These are phyloP conservation scores for Trametes maxima DNA, from an alignment of 768 basidiomycete species.

Conservation along the genomic window DNA sequence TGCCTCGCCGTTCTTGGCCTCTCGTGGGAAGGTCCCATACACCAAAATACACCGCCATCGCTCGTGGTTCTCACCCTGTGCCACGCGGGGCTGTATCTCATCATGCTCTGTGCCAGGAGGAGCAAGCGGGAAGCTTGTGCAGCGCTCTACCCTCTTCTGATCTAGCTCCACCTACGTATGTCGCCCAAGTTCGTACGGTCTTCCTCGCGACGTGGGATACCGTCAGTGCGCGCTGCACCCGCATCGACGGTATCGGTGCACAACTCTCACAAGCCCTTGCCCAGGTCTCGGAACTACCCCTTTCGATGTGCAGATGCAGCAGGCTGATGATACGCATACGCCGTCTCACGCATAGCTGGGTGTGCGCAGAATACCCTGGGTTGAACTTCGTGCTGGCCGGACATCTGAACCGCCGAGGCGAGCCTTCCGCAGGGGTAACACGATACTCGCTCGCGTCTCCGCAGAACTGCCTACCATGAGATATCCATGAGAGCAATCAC, in stretches of 20 bases:
- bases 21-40: constrained; percentile 11
- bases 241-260: background rate
- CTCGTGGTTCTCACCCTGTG: constrained; percentile 18
- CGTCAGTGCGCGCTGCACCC: background rate
- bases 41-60: constrained; percentile 14
- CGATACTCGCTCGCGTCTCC: background rate
- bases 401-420: constrained; percentile 1
- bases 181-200: background rate
- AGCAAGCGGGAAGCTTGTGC: constrained; percentile 1
- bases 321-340: background rate
- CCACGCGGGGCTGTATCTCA: constrained; percentile 13
- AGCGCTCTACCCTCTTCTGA: constrained; percentile 7
- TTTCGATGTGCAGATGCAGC: background rate
- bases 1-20: constrained; percentile 8
- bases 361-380: background rate
- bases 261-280: background rate
- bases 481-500: constrained; percentile 9
- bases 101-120: constrained; percentile 11
- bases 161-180: constrained; percentile 14
- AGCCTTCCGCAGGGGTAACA: background rate
- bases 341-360: constrained; percentile 3
- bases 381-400: background rate
- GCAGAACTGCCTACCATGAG: background rate
- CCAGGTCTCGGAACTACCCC: background rate
- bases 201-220: constrained; percentile 4